Conservation (phyloP, 352 stramenopile genomes). For the Blastocystis sp. region DNA sequence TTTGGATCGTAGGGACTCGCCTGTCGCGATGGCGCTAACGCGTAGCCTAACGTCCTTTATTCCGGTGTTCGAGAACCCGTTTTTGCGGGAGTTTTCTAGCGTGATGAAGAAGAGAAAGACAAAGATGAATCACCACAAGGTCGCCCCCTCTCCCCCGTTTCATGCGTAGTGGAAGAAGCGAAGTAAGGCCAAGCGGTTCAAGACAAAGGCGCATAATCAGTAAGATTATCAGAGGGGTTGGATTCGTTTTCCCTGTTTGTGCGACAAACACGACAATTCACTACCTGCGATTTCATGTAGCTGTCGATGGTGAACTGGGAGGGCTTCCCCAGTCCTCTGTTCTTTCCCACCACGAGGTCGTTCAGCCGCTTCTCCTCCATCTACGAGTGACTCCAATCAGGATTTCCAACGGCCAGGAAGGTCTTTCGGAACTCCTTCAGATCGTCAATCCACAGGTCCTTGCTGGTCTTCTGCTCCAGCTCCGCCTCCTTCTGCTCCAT, state of each 20-base stretch:
- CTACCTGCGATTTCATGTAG: slow-evolving; percentile 37
- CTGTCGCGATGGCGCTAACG: not conserved
- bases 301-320: slow-evolving; percentile 21
- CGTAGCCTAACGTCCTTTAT: not conserved
- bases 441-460: slow-evolving; percentile 80
- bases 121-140: slow-evolving; percentile 68
- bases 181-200: slow-evolving; percentile 67
- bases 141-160: not conserved
- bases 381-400: not conserved
- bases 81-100: slow-evolving; percentile 51
- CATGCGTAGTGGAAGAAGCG: slow-evolving; percentile 59
- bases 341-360: slow-evolving; percentile 19
- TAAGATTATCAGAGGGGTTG: not conserved
- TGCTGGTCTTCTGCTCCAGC: slow-evolving; percentile 80
- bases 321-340: not conserved
- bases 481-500: slow-evolving; percentile 83
- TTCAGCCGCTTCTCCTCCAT: slow-evolving; percentile 16
- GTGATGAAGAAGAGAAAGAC: slow-evolving; percentile 69
- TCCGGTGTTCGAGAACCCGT: not conserved
- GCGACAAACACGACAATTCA: not conserved
- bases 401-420: slow-evolving; percentile 38
- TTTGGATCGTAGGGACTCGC: slow-evolving; percentile 32
- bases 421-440: slow-evolving; percentile 14
- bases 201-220: slow-evolving; percentile 67
- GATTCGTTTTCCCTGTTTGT: not conserved